Evolutionary conservation across 2,329 filamentous ascomycete species (phyloP), one percentile per base, ranked within the genome.

Genomic region (Trichoderma atroviride): DNA sequence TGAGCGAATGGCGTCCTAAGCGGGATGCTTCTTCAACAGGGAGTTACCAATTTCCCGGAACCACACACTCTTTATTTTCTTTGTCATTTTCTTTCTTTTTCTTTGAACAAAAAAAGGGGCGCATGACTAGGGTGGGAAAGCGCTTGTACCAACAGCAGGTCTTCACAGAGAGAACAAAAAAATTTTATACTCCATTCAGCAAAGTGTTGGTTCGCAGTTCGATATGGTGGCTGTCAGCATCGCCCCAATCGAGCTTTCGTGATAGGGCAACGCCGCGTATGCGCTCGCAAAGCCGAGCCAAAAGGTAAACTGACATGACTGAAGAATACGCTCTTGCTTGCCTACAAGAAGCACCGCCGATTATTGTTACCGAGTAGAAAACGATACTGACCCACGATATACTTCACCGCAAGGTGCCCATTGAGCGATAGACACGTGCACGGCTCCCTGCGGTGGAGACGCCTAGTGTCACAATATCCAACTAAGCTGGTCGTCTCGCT

Each of bases 401-500:
- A 37, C 62, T 59, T 64, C 71, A 72, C 63, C 64, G 62, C 71
- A 66, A 69, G 71, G 71, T 70, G 72, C 72, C 77, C 77, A 79
- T 78, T 78, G 73, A 77, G 75, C 74, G 75, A 72, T 66, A 73
- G 74, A 79, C 78, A 79, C 77, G 78, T 79, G 78, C 78, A 61
- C 74, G 72, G 69, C 69, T 70, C 72, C 67, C 47, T 19, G 5
- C 47, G 10, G 74, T 75, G 74, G 74, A 73, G 70, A 61, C 71
- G 69, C 64, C 65, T 74, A 69, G 73, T 67, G 68, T 56, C 37
- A 58, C 37, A 56, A 37, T 52, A 52, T 65, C 59, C 69, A 68
- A 63, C 59, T 70, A 68, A 65, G 73, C 69, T 70, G 70, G 73
- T 69, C 43, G 43, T 56, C 66, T 72, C 75, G 74, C 74, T 74